Evolutionary conservation across 1,284 basidiomycete genomes (phyloP), one percentile per base, ranked within the genome.

Genomic region (Heliocybe sulcata): DNA sequence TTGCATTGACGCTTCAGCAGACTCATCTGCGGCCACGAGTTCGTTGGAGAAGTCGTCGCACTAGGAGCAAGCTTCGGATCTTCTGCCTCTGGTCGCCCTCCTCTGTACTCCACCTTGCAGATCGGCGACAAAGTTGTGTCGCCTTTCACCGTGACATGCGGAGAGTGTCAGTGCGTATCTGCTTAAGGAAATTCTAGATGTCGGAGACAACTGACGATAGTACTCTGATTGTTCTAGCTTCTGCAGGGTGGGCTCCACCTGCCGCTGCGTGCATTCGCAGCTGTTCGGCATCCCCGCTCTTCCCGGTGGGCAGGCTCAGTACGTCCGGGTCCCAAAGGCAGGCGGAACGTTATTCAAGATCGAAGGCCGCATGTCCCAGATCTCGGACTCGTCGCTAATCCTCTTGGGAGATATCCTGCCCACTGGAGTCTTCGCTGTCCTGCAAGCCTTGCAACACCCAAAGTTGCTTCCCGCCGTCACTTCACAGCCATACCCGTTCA

Each of bases 271-370:
- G 1, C 69, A 83, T 57, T 81, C 84, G 4, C 69, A 71, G 25
- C 74, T 92, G 9, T 90, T 94, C 65, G 93, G 93, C 35, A 83
- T 82, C 31, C 82, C 86, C 0, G 64, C 69, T 10, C 78, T 92
- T 0, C 83, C 87, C 8, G 94, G 93, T 11, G 90, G 84, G 1
- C 94, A 96, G 72, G 92, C 92, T 0, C 92, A 94, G 69, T 96
- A 88, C 66, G 79, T 92, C 2, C 82, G 87, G 26, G 83, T 93
- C 11, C 91, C 91, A 4, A 80, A 80, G 55, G 91, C 87, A 0
- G 90, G 90, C 25, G 87, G 87, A 19, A 90, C 88, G 0, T 76
- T 92, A 4, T 90, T 87, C 72, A 84, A 79, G 57, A 74, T 90
- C 35, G 45, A 64, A 67, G 33, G 70, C 70, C 0, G 16, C 3